These are phyloP conservation scores for Saccharum spontaneum DNA, from an alignment of 176 grass and related monocot genomes.

Conservation along the genomic window DNA sequence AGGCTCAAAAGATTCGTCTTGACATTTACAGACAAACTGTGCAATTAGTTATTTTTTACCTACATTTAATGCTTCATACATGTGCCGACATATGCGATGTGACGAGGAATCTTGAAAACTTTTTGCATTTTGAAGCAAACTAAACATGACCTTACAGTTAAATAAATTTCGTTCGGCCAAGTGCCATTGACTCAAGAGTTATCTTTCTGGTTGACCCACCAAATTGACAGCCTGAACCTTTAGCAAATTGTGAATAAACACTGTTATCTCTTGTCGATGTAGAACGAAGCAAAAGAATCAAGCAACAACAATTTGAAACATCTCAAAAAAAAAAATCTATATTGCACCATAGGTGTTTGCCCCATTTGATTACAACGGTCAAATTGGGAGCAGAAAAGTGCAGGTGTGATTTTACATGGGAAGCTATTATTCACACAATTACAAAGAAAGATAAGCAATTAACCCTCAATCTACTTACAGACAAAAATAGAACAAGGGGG, in stretches of 20 bases:
- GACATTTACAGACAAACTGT: no score
- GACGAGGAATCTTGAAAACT: no score
- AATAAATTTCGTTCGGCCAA: neutral
- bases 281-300: neutral
- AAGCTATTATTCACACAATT: slow-evolving; percentile 40
- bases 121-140: no score
- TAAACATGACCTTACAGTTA: no score
- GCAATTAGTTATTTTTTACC: no score
- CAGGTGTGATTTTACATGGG: slow-evolving; percentile 22
- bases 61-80: no score
- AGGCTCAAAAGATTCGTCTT: no score
- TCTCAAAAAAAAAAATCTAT: neutral
- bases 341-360: neutral
- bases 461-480: slow-evolving; percentile 36
- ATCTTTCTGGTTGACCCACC: neutral
- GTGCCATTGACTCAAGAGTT: neutral
- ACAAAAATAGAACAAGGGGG: neutral
- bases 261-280: neutral
- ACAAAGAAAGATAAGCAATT: neutral
- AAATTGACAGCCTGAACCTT: neutral
- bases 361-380: neutral
- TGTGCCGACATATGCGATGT: no score
- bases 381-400: neutral
- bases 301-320: neutral
- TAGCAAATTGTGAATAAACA: neutral